A percentile compares a stretch with the other conserved stretches of the same genome.
These are phyloP conservation scores for Sophora flavescens DNA, from an alignment of 306 rosid genomes.

Conservation along the genomic window DNA sequence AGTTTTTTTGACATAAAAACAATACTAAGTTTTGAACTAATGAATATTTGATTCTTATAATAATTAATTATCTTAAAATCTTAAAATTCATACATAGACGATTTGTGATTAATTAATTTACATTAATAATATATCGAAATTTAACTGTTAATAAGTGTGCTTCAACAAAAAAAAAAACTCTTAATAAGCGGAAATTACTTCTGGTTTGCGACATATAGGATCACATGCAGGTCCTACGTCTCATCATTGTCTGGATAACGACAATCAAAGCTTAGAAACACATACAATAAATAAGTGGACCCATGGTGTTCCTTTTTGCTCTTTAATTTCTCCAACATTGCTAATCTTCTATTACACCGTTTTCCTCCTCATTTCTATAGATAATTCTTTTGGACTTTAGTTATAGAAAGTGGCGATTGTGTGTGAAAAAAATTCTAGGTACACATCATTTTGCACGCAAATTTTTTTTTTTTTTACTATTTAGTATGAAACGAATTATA, in stretches of 20 bases:
- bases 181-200: too few species aligned
- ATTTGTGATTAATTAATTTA: too few species aligned
- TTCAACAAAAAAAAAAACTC: too few species aligned
- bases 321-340: conserved; percentile 12
- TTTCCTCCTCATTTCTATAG: background rate
- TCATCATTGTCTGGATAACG: background rate
- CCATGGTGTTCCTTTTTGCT: conserved; percentile 18
- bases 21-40: too few species aligned
- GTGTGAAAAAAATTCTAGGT: background rate
- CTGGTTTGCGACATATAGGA: too few species aligned
- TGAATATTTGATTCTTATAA: too few species aligned
- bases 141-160: too few species aligned
- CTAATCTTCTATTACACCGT: background rate
- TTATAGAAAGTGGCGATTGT: background rate
- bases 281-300: conserved; percentile 32
- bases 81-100: too few species aligned
- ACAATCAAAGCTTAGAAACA: conserved; percentile 36
- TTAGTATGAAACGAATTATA: background rate
- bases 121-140: too few species aligned
- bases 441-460: background rate
- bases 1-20: too few species aligned
- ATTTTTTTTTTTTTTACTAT: background rate
- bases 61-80: too few species aligned
- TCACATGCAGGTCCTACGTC: too few species aligned
- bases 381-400: background rate